Percentiles rank a stretch among this genome's conserved stretches.
These are phyloP conservation scores for Haplosporangium sp. DNA, from an alignment of 371 early-diverging fungal species.

Conservation along the genomic window DNA sequence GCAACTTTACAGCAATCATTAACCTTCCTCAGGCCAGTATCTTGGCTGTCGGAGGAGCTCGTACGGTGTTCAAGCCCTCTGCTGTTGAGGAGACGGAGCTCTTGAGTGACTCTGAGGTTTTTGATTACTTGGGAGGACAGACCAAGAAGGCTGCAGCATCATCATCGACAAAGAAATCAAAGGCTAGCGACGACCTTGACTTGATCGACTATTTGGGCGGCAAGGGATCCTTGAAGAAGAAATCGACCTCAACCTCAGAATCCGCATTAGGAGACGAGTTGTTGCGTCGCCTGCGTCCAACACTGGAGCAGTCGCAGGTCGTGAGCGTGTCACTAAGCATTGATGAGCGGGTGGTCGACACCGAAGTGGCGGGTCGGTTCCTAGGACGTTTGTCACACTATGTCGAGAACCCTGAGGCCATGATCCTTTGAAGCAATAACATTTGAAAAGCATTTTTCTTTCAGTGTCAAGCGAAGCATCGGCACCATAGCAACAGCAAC, in stretches of 20 bases:
- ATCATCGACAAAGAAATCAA: slow-evolving; percentile 21
- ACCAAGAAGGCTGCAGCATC: slow-evolving; percentile 67
- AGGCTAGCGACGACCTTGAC: slow-evolving; percentile 38
- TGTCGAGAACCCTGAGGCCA: slow-evolving; percentile 73
- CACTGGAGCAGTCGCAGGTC: slow-evolving; percentile 53
- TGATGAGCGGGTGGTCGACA: slow-evolving; percentile 78
- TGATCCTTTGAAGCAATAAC: slow-evolving; percentile 55
- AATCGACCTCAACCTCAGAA: slow-evolving; percentile 34
- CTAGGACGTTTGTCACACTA: slow-evolving; percentile 67
- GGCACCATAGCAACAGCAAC: no score
- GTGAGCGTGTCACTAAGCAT: slow-evolving; percentile 71
- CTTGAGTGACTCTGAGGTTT: slow-evolving; percentile 43
- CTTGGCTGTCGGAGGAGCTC: slow-evolving; percentile 78
- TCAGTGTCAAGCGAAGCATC: background rate
- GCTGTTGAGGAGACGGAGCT: slow-evolving; percentile 45
- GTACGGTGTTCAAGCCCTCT: slow-evolving; percentile 45
- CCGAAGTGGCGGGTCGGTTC: slow-evolving; percentile 75
- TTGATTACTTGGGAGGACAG: slow-evolving; percentile 46
- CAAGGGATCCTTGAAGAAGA: slow-evolving; percentile 36
- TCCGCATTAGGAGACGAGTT: slow-evolving; percentile 46
- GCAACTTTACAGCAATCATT: slow-evolving; percentile 95
- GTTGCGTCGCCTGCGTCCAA: slow-evolving; percentile 53
- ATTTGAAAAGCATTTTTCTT: no score
- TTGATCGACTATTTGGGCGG: slow-evolving; percentile 52
- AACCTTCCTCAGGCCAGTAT: slow-evolving; percentile 94